A percentile compares a stretch with the other conserved stretches of the same genome.
Evolutionary conservation across 768 basidiomycete genomes (phyloP).

Genomic region (Porpolomopsis calyptriformis): DNA sequence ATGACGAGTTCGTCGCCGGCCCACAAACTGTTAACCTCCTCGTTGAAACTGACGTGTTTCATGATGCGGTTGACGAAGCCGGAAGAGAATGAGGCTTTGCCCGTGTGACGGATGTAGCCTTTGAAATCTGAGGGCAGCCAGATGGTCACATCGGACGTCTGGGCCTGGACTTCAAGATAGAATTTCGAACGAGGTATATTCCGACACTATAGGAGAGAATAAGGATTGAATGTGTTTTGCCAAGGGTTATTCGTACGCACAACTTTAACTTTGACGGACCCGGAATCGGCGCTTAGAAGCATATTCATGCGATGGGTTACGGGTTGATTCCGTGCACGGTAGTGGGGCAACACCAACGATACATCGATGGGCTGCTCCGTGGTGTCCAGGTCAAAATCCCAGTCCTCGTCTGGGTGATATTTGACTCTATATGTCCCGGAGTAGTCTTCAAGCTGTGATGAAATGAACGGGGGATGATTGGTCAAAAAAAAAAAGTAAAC

Average conservation of each 20-base stretch:
- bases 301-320: conserved; percentile 62
- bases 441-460: background rate
- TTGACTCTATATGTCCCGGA: conserved; percentile 52
- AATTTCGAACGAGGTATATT: conserved; percentile 43
- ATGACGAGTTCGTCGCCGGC: conserved; percentile 56
- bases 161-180: conserved; percentile 53
- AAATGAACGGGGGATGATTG: background rate
- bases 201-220: conserved; percentile 38
- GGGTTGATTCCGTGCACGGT: conserved; percentile 66
- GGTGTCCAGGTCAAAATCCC: conserved; percentile 56
- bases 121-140: conserved; percentile 76
- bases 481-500: background rate
- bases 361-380: conserved; percentile 46
- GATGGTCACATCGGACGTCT: conserved; percentile 60
- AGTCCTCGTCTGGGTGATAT: conserved; percentile 47
- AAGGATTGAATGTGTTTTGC: conserved; percentile 12
- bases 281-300: conserved; percentile 43
- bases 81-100: conserved; percentile 49
- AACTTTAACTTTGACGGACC: conserved; percentile 59
- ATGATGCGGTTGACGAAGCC: conserved; percentile 66
- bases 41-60: conserved; percentile 40
- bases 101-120: conserved; percentile 49
- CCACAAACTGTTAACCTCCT: conserved; percentile 21
- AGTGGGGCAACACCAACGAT: conserved; percentile 64
- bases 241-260: conserved; percentile 33